Evolutionary conservation across 495 filamentous ascomycete species (phyloP).

Genomic region (Massariosphaeria phaeospora): DNA sequence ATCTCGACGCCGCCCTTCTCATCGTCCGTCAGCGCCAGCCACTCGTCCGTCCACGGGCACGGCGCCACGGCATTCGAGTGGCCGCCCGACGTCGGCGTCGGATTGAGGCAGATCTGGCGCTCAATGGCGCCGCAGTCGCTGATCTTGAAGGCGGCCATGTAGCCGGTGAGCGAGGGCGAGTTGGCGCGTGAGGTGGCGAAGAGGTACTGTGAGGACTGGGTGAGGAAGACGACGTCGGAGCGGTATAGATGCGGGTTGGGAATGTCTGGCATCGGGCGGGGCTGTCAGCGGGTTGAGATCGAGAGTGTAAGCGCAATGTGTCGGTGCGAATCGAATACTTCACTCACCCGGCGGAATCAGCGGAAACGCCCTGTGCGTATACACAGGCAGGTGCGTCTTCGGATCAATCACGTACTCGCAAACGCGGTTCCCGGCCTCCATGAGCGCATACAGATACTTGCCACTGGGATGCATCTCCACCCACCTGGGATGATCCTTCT

Average conservation of each 20-base stretch:
- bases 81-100: constrained; percentile 77
- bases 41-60: constrained; percentile 77
- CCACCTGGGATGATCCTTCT: constrained; percentile 76
- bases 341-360: constrained; percentile 67
- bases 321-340: no score
- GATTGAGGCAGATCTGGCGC: constrained; percentile 70
- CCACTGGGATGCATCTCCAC: constrained; percentile 72
- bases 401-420: constrained; percentile 76
- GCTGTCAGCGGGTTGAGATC: constrained; percentile 15
- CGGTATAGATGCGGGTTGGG: constrained; percentile 56
- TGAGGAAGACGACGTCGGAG: constrained; percentile 69
- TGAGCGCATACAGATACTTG: constrained; percentile 74
- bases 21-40: constrained; percentile 78
- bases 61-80: constrained; percentile 80
- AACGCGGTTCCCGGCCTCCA: constrained; percentile 78
- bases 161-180: constrained; percentile 67
- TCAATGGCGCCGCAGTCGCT: constrained; percentile 65
- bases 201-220: constrained; percentile 60
- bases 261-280: constrained; percentile 3
- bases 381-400: constrained; percentile 70
- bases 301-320: no score
- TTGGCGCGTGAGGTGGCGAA: constrained; percentile 80
- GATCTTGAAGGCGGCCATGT: constrained; percentile 71
- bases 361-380: constrained; percentile 70
- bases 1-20: constrained; percentile 82